phyloP scores from a whole-genome alignment of 2,329 filamentous ascomycete genomes.

The Monosporascus sp. region DNA sequence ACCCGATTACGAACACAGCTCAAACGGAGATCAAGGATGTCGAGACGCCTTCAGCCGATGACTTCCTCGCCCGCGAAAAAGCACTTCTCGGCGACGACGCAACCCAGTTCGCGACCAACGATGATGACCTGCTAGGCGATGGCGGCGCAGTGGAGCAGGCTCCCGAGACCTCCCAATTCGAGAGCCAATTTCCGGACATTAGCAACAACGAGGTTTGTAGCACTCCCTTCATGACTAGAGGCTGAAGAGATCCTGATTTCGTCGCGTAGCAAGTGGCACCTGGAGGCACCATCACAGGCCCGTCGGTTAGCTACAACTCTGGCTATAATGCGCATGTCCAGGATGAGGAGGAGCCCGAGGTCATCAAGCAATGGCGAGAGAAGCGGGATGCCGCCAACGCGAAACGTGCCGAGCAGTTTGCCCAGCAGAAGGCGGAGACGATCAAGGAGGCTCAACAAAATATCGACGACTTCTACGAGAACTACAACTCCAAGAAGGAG shows the following conservation, averaged over 20 bases:
- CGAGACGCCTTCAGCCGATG: conserved; percentile 60
- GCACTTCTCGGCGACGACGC: conserved; percentile 90
- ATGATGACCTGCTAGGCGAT: conserved; percentile 66
- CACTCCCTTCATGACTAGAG: background rate
- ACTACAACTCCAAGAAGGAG: conserved; percentile 97
- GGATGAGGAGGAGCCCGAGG: conserved; percentile 80
- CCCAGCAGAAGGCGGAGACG: conserved; percentile 76
- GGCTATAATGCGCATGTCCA: conserved; percentile 52
- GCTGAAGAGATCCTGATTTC: conserved; percentile 8
- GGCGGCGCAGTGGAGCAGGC: conserved; percentile 8
- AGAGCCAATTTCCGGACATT: conserved; percentile 87
- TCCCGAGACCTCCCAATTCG: conserved; percentile 53
- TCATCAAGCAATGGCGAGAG: conserved; percentile 89
- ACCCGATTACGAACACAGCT: conserved; percentile 38
- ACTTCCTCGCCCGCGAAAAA: conserved; percentile 90
- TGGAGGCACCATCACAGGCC: conserved; percentile 75
- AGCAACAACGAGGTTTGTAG: conserved; percentile 60
- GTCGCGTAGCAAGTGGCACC: conserved; percentile 60
- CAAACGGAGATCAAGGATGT: conserved; percentile 61
- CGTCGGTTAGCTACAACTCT: conserved; percentile 58
- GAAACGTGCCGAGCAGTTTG: conserved; percentile 80
- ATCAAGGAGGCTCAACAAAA: conserved; percentile 86
- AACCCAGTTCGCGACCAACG: conserved; percentile 76
- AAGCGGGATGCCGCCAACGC: conserved; percentile 77
- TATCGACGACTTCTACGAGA: conserved; percentile 99